Evolutionary conservation across 2,329 filamentous ascomycete species (phyloP).

Genomic region (Fusarium verrucosum): DNA sequence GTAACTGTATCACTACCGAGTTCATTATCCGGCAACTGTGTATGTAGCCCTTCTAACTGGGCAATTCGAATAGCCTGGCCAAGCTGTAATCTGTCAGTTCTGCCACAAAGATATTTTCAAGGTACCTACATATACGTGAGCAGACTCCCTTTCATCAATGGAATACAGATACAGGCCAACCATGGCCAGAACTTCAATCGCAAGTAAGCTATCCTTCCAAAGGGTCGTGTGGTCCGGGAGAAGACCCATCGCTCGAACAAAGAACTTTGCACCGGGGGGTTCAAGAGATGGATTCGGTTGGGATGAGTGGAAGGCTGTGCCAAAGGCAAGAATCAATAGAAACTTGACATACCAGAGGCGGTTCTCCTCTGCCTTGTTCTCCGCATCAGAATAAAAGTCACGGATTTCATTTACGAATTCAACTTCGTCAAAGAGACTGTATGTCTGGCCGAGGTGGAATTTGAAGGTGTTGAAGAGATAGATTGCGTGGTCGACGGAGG

Average conservation of each 20-base stretch:
- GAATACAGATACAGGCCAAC: slow-evolving; percentile 52
- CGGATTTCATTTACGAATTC: slow-evolving; percentile 44
- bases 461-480: slow-evolving; percentile 50
- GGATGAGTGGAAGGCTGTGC: slow-evolving; percentile 41
- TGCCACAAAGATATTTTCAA: fast-evolving
- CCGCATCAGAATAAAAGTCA: slow-evolving; percentile 37
- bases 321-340: slow-evolving; percentile 57
- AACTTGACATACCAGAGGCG: slow-evolving; percentile 61
- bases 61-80: slow-evolving; percentile 54
- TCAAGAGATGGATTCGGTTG: slow-evolving; percentile 43
- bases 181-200: slow-evolving; percentile 50
- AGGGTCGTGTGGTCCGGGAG: slow-evolving; percentile 49
- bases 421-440: slow-evolving; percentile 49
- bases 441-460: slow-evolving; percentile 52
- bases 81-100: slow-evolving; percentile 41
- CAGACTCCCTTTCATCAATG: slow-evolving; percentile 50
- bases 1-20: slow-evolving; percentile 47
- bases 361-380: slow-evolving; percentile 30
- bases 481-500: slow-evolving; percentile 48
- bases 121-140: slow-evolving; percentile 42
- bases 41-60: slow-evolving; percentile 54
- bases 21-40: slow-evolving; percentile 51
- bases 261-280: slow-evolving; percentile 47
- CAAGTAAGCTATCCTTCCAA: slow-evolving; percentile 52
- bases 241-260: slow-evolving; percentile 49